Evolutionary conservation across 352 stramenopile species (phyloP).

Genomic region (Globisporangium okanoganense): DNA sequence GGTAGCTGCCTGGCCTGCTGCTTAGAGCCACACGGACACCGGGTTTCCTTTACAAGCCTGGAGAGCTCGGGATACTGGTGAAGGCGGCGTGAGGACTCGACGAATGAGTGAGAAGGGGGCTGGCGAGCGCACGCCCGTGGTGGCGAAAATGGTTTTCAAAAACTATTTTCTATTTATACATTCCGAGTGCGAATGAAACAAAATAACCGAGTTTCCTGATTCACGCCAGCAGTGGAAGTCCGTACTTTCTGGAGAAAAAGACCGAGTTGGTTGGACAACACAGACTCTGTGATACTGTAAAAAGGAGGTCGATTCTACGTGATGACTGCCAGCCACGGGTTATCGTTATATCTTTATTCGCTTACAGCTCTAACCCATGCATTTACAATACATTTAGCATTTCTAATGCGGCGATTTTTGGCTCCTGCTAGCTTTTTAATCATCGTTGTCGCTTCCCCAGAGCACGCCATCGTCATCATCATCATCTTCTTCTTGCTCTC

Average conservation of each 20-base stretch:
- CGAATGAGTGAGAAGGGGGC: background rate
- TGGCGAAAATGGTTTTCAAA: conserved; percentile 4
- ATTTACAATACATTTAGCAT: background rate
- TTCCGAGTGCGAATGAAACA: background rate
- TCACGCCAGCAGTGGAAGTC: background rate
- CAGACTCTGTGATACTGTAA: background rate
- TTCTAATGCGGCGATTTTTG: background rate
- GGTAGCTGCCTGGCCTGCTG: background rate
- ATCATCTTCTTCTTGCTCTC: conserved; percentile 14
- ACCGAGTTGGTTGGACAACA: background rate
- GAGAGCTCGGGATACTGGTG: background rate
- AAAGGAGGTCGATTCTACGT: background rate
- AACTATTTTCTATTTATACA: background rate
- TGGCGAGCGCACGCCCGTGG: background rate
- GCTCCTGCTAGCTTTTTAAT: background rate
- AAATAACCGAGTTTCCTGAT: background rate
- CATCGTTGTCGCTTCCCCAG: conserved; percentile 21
- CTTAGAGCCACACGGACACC: background rate
- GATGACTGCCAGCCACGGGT: background rate
- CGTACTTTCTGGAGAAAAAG: background rate
- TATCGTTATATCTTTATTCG: no score
- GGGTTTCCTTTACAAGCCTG: background rate
- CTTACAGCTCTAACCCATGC: conserved; percentile 1
- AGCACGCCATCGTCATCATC: conserved; percentile 13
- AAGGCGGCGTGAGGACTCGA: background rate